Conservation (phyloP, 331 rosid genomes). For the Rosa hybrid region DNA sequence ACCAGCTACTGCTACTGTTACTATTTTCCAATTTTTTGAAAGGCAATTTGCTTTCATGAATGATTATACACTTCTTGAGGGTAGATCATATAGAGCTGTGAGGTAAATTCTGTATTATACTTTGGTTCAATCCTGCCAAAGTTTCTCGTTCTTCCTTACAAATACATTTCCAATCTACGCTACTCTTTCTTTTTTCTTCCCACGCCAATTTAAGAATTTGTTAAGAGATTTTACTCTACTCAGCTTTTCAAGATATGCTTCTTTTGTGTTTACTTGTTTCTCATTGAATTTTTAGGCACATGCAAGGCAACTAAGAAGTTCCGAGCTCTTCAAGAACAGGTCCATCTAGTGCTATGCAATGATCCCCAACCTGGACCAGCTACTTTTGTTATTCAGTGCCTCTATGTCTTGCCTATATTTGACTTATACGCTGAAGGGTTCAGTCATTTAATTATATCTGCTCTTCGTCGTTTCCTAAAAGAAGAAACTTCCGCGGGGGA, state of each 20-base stretch:
- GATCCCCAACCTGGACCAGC: slow-evolving; percentile 87
- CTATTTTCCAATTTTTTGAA: not conserved
- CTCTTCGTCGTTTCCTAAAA: slow-evolving; percentile 69
- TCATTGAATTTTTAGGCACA: slow-evolving; percentile 59
- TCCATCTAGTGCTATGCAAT: slow-evolving; percentile 69
- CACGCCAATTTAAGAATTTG: not conserved
- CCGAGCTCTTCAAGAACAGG: slow-evolving; percentile 83
- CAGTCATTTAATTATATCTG: slow-evolving; percentile 80
- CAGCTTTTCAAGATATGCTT: slow-evolving; percentile 9
- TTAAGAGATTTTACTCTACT: not conserved
- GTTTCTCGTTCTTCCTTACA: not conserved
- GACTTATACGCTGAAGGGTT: slow-evolving; percentile 70
- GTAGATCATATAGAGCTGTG: not conserved
- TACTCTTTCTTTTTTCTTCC: not conserved
- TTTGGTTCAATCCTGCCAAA: not conserved
- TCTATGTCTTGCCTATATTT: slow-evolving; percentile 71
- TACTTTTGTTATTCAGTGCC: slow-evolving; percentile 73
- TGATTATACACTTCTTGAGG: not conserved
- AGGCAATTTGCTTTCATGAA: not conserved
- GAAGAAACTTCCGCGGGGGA: slow-evolving; percentile 39
- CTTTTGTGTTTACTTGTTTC: slow-evolving; percentile 29
- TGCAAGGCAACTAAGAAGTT: slow-evolving; percentile 84
- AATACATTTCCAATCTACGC: not conserved
- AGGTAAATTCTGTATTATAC: not conserved
- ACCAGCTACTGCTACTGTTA: not conserved